These are phyloP conservation scores for Colletotrichum tropicale DNA, from an alignment of 2,329 filamentous ascomycete species.

Conservation along the genomic window DNA sequence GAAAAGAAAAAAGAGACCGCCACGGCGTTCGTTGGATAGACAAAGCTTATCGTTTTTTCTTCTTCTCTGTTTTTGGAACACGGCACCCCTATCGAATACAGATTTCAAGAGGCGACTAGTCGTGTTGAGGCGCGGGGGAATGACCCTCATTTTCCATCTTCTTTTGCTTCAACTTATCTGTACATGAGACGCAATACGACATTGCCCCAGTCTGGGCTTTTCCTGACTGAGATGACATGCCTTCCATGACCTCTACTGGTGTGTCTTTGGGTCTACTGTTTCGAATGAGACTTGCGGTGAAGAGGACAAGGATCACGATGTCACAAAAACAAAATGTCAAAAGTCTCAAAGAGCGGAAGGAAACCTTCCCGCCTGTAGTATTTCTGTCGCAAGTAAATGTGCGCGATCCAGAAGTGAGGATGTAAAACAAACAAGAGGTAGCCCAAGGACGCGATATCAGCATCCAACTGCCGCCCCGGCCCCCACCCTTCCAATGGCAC, in stretches of 20 bases:
- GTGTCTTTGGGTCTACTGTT: background rate
- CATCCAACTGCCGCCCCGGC: background rate
- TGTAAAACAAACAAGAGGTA: background rate
- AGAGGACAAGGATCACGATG: background rate
- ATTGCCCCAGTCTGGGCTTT: background rate
- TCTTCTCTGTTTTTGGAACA: background rate
- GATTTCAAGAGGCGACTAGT: background rate
- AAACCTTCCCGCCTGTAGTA: background rate
- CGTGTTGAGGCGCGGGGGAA: background rate
- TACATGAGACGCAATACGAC: background rate
- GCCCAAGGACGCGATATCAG: background rate
- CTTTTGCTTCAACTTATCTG: background rate
- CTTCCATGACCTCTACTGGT: background rate
- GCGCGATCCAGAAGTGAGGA: background rate
- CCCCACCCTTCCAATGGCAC: background rate
- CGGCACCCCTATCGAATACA: background rate
- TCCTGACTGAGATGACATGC: background rate
- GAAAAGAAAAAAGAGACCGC: background rate
- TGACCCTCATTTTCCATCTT: background rate
- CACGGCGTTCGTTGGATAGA: constrained; percentile 15
- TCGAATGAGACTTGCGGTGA: background rate
- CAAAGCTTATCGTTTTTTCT: background rate
- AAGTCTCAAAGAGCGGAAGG: background rate
- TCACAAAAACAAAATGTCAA: background rate
- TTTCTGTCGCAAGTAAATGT: background rate